Percentiles rank a stretch among this genome's conserved stretches.
phyloP scores from a whole-genome alignment of 768 basidiomycete species.

The Baorangia bicolor region DNA sequence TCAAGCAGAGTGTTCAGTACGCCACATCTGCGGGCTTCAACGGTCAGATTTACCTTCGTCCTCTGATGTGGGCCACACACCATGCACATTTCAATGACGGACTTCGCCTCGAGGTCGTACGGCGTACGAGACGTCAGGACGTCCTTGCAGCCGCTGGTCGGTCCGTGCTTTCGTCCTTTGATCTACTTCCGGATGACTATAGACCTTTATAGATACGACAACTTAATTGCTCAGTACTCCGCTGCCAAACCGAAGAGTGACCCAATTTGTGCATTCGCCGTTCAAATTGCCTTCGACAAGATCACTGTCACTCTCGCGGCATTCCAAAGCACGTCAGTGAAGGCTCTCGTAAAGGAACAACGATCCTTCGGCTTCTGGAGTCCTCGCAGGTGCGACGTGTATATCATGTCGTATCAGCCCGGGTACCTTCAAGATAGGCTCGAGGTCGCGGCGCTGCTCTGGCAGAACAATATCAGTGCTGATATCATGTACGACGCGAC shows the following conservation, averaged over 20 bases:
- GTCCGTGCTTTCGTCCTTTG: slow-evolving; percentile 36
- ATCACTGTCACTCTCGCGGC: slow-evolving; percentile 67
- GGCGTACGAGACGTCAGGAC: slow-evolving; percentile 62
- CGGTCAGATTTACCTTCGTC: slow-evolving; percentile 64
- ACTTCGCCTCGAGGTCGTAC: slow-evolving; percentile 71
- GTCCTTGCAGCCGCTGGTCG: slow-evolving; percentile 81
- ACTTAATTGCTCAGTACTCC: slow-evolving; percentile 59
- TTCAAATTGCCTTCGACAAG: slow-evolving; percentile 79
- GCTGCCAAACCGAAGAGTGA: slow-evolving; percentile 54
- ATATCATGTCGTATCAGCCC: slow-evolving; percentile 74
- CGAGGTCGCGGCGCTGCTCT: slow-evolving; percentile 72
- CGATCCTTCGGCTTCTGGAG: slow-evolving; percentile 88
- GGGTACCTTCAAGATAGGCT: slow-evolving; percentile 77
- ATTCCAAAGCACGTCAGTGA: slow-evolving; percentile 65
- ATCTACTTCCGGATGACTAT: background rate
- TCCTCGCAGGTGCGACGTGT: slow-evolving; percentile 86
- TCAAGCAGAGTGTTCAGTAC: slow-evolving; percentile 60
- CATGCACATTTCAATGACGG: slow-evolving; percentile 70
- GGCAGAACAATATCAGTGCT: slow-evolving; percentile 80
- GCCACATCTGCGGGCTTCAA: slow-evolving; percentile 61
- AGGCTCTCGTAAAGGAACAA: slow-evolving; percentile 70
- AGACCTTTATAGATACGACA: slow-evolving; percentile 58
- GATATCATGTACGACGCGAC: slow-evolving; percentile 87
- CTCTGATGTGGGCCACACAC: slow-evolving; percentile 70
- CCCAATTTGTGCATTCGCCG: slow-evolving; percentile 61